A percentile compares a stretch with the other conserved stretches of the same genome.
Evolutionary conservation across 306 rosid species (phyloP).

Genomic region (Potentilla sterilis): DNA sequence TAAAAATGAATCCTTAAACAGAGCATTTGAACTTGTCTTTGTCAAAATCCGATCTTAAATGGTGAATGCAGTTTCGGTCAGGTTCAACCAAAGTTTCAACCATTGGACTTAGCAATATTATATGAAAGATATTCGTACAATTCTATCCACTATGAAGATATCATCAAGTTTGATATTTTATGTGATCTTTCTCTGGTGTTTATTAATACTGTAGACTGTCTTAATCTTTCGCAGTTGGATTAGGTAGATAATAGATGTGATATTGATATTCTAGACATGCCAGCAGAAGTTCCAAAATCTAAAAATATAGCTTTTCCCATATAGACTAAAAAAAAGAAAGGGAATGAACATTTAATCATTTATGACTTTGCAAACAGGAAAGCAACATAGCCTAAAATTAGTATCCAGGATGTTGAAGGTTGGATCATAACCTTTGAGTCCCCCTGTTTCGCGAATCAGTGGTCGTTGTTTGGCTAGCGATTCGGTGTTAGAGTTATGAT

Average conservation of each 20-base stretch:
- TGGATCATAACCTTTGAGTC: too few relatives aligned
- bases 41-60: background rate
- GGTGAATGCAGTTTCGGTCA: background rate
- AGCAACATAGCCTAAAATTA: conserved; percentile 3
- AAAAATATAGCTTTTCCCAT: background rate
- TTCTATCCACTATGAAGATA: conserved; percentile 4
- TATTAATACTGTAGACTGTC: background rate
- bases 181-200: background rate
- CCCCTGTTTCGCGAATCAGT: too few relatives aligned
- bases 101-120: conserved; percentile 6
- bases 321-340: background rate
- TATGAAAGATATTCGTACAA: background rate
- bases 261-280: background rate
- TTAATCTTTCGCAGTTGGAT: background rate
- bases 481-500: too few relatives aligned
- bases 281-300: background rate
- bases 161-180: conserved; percentile 4
- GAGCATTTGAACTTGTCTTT: background rate
- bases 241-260: background rate
- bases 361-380: conserved; percentile 11
- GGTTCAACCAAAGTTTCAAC: background rate
- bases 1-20: background rate
- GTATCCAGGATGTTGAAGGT: too few relatives aligned
- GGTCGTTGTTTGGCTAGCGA: too few relatives aligned
- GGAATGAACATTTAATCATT: background rate